Conservation (phyloP, 2,329 filamentous ascomycete species). For the Drechslerella stenobrocha region DNA sequence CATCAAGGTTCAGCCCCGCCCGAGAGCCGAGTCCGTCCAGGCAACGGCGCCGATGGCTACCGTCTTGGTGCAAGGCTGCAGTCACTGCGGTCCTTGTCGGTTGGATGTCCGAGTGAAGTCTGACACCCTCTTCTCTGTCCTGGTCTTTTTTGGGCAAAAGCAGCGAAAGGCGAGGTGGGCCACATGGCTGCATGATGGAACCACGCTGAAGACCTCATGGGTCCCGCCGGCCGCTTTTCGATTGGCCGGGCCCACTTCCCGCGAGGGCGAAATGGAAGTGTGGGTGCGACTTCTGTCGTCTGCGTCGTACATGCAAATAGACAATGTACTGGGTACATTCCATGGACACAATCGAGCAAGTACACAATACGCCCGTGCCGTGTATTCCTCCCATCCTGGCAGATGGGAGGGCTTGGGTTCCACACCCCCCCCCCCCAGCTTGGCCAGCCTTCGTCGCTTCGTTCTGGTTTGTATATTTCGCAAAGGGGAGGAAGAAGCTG, state of each 20-base stretch:
- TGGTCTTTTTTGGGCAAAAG: conserved; percentile 34
- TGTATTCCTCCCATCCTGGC: conserved; percentile 29
- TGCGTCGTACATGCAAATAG: conserved; percentile 9
- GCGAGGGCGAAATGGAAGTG: not conserved
- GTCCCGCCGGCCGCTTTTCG: conserved; percentile 35
- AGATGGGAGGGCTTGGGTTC: conserved; percentile 5
- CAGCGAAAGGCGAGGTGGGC: conserved; percentile 44
- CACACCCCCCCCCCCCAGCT: not conserved
- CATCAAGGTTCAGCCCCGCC: too few relatives aligned
- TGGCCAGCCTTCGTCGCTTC: too few relatives aligned
- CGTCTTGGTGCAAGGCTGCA: conserved; percentile 3
- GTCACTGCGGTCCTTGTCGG: not conserved
- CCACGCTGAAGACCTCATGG: conserved; percentile 35
- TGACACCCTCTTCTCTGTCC: not conserved
- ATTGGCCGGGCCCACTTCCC: conserved; percentile 24
- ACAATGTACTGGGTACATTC: too few relatives aligned
- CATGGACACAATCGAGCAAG: too few relatives aligned
- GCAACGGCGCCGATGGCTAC: too few relatives aligned
- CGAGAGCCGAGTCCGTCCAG: too few relatives aligned
- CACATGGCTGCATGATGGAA: not conserved
- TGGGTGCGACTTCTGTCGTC: not conserved
- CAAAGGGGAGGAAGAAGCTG: too few relatives aligned
- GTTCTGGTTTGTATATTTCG: too few relatives aligned
- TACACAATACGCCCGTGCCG: not conserved
- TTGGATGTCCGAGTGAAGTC: not conserved